Percentiles rank a stretch among this genome's conserved stretches.
These are phyloP conservation scores for Aspergillus saccharolyticus DNA, from an alignment of 495 filamentous ascomycete species.

Conservation along the genomic window DNA sequence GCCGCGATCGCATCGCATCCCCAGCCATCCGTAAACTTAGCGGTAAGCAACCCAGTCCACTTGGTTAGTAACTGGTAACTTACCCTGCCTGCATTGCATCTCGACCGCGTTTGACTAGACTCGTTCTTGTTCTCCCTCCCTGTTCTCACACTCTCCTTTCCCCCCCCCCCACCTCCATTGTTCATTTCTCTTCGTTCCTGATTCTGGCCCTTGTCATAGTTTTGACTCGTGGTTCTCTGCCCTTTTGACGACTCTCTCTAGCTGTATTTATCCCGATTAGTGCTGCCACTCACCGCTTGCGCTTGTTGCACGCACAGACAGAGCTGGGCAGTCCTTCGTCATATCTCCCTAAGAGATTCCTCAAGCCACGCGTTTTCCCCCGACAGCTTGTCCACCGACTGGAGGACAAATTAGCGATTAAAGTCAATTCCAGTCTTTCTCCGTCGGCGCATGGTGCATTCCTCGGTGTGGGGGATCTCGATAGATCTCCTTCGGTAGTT, in stretches of 20 bases:
- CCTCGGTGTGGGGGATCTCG: slow-evolving; percentile 42
- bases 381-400: background rate
- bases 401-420: slow-evolving; percentile 12
- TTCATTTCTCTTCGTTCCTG: slow-evolving; percentile 2
- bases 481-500: slow-evolving; percentile 42
- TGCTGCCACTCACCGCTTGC: slow-evolving; percentile 9
- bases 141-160: slow-evolving; percentile 11
- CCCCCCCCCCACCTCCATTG: slow-evolving; percentile 10
- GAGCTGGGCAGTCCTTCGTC: slow-evolving; percentile 4
- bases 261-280: background rate
- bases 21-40: slow-evolving; percentile 4
- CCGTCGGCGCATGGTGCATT: slow-evolving; percentile 45
- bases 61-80: too few species aligned
- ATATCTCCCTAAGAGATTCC: background rate
- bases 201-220: background rate
- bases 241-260: slow-evolving; percentile 1
- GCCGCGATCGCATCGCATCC: slow-evolving; percentile 21
- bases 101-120: slow-evolving; percentile 4
- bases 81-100: slow-evolving; percentile 12
- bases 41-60: background rate
- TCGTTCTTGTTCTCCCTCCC: slow-evolving; percentile 9
- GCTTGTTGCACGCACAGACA: slow-evolving; percentile 10
- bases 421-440: slow-evolving; percentile 6
- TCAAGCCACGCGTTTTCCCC: background rate
- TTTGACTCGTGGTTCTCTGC: background rate